phyloP scores from a whole-genome alignment of 768 basidiomycete species.

The Boletus tomentosulus region DNA sequence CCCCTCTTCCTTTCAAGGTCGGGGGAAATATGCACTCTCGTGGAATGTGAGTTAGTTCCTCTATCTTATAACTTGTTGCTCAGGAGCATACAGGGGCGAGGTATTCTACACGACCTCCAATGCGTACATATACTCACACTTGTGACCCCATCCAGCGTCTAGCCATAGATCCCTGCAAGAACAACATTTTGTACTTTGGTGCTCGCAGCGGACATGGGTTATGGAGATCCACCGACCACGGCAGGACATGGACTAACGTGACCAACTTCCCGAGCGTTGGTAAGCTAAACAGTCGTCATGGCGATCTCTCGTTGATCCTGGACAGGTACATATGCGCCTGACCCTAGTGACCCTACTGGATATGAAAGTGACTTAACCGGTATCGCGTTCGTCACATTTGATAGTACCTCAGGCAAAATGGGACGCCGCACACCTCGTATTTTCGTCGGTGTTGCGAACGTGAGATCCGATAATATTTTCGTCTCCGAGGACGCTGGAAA shows the following conservation, averaged over 20 bases:
- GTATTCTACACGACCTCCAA: not conserved
- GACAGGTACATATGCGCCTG: slow-evolving; percentile 9
- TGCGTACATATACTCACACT: not conserved
- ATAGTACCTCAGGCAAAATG: slow-evolving; percentile 34
- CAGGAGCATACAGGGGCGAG: slow-evolving; percentile 5
- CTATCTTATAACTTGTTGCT: not conserved
- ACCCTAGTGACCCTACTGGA: slow-evolving; percentile 7
- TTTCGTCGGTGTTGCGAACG: slow-evolving; percentile 63
- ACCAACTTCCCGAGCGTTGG: slow-evolving; percentile 55
- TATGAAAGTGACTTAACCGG: slow-evolving; percentile 6
- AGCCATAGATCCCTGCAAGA: slow-evolving; percentile 58
- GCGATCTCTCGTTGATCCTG: not conserved
- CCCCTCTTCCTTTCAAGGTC: slow-evolving; percentile 58
- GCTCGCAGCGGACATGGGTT: slow-evolving; percentile 62
- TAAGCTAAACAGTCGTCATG: slow-evolving; percentile 21
- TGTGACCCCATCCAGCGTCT: slow-evolving; percentile 40
- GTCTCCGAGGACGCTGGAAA: slow-evolving; percentile 51
- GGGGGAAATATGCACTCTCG: slow-evolving; percentile 45
- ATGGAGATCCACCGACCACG: slow-evolving; percentile 62
- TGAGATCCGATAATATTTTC: slow-evolving; percentile 52
- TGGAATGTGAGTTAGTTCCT: slow-evolving; percentile 44
- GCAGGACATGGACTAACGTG: slow-evolving; percentile 57
- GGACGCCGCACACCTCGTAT: slow-evolving; percentile 57
- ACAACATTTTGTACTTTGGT: slow-evolving; percentile 59
- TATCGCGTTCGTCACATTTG: slow-evolving; percentile 13